These are phyloP conservation scores for Guadua angustifolia DNA, from an alignment of 176 grass and related monocot species.

Conservation along the genomic window DNA sequence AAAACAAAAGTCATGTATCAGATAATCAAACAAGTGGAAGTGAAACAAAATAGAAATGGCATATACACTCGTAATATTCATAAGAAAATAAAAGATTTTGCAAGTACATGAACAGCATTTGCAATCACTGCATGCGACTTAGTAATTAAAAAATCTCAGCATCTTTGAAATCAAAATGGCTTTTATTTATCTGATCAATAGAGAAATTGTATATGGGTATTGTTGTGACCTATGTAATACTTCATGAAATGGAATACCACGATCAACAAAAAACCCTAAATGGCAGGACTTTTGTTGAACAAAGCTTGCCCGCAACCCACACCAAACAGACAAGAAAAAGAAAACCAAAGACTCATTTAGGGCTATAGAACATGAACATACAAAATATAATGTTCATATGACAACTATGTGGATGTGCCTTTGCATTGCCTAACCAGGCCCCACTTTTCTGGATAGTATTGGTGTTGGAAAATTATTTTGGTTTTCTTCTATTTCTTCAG, in stretches of 20 bases:
- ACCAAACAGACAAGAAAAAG: neutral
- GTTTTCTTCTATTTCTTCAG: neutral
- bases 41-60: neutral
- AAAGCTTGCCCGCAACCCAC: neutral
- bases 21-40: conserved; percentile 21
- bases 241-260: conserved; percentile 10
- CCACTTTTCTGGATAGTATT: neutral
- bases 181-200: neutral
- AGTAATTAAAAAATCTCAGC: neutral
- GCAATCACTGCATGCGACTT: neutral
- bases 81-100: conserved; percentile 11
- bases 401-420: neutral
- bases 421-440: conserved; percentile 16
- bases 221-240: neutral
- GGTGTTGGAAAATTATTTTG: neutral
- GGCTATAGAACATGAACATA: conserved; percentile 11
- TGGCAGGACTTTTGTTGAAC: conserved; percentile 8
- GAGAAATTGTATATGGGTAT: neutral
- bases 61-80: neutral
- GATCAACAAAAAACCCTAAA: conserved; percentile 18
- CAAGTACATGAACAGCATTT: conserved; percentile 2
- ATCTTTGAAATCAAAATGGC: conserved; percentile 25
- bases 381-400: conserved; percentile 26
- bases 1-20: conserved; percentile 36
- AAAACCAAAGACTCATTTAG: neutral